Evolutionary conservation across 805 yeast species (phyloP).

Genomic region (Peterozyma toletana): DNA sequence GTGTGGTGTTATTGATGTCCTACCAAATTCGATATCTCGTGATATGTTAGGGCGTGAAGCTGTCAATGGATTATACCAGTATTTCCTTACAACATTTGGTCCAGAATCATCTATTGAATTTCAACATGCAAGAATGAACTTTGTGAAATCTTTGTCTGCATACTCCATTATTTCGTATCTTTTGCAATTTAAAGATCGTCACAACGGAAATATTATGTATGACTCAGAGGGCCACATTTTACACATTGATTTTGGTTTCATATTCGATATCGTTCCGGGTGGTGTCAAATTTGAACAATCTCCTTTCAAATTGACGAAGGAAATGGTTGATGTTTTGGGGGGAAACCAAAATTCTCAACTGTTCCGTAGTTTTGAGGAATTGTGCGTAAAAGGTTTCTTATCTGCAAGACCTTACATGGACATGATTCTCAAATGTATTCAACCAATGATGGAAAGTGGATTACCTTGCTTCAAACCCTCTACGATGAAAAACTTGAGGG

Average conservation of each 20-base stretch:
- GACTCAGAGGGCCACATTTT: slow-evolving; percentile 92
- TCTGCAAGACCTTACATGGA: slow-evolving; percentile 86
- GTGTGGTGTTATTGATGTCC: slow-evolving; percentile 96
- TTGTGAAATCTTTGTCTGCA: slow-evolving; percentile 90
- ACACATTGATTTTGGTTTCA: slow-evolving; percentile 97
- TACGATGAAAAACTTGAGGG: slow-evolving; percentile 71
- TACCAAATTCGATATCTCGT: slow-evolving; percentile 91
- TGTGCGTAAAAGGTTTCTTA: slow-evolving; percentile 87
- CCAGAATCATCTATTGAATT: slow-evolving; percentile 87
- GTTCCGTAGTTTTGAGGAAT: slow-evolving; percentile 87
- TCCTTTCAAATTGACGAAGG: slow-evolving; percentile 92
- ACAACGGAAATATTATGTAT: slow-evolving; percentile 96
- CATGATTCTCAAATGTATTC: slow-evolving; percentile 74
- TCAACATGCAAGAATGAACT: slow-evolving; percentile 87
- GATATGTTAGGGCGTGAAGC: slow-evolving; percentile 99
- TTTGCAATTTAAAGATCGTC: slow-evolving; percentile 93
- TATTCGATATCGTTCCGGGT: slow-evolving; percentile 98
- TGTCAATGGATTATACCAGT: slow-evolving; percentile 92
- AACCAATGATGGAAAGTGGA: slow-evolving; percentile 92
- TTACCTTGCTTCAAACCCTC: slow-evolving; percentile 91
- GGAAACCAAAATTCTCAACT: slow-evolving; percentile 81
- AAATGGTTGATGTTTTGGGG: slow-evolving; percentile 96
- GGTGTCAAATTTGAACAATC: slow-evolving; percentile 98
- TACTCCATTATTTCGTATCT: slow-evolving; percentile 87
- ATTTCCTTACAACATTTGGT: slow-evolving; percentile 87